Evolutionary conservation across 352 stramenopile genomes (phyloP).

Genomic region (Pythium aquatile): DNA sequence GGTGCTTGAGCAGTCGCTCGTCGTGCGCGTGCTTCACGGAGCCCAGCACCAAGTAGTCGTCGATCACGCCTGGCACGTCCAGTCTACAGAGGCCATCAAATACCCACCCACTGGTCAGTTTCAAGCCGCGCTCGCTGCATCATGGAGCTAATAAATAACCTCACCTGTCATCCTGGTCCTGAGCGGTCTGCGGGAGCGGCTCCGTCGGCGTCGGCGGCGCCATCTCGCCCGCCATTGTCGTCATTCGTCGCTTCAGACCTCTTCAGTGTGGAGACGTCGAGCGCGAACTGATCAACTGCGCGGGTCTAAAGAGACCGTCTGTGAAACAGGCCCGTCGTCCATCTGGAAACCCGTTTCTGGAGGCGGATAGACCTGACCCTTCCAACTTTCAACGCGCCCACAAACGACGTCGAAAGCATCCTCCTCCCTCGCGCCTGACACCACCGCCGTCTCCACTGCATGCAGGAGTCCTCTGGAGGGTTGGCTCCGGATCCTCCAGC

Average conservation of each 20-base stretch:
- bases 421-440: neutral
- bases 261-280: slow-evolving; percentile 2
- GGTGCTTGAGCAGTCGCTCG: slow-evolving; percentile 52
- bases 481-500: neutral
- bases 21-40: slow-evolving; percentile 61
- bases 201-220: slow-evolving; percentile 4
- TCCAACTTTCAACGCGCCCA: neutral
- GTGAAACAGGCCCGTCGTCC: neutral
- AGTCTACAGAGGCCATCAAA: slow-evolving; percentile 29
- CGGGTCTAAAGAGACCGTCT: neutral
- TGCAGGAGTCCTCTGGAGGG: too few species aligned
- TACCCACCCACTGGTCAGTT: neutral
- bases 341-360: slow-evolving; percentile 4
- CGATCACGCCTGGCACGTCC: slow-evolving; percentile 59
- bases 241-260: neutral
- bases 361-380: neutral
- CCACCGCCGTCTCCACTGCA: neutral
- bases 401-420: neutral
- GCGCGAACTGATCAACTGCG: neutral
- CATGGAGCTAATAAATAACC: neutral
- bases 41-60: slow-evolving; percentile 52
- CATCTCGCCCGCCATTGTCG: slow-evolving; percentile 16
- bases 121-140: neutral
- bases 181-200: slow-evolving; percentile 9
- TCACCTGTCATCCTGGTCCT: slow-evolving; percentile 23